phyloP scores from a whole-genome alignment of 1,284 basidiomycete species.

The Melampsora larici-populina region DNA sequence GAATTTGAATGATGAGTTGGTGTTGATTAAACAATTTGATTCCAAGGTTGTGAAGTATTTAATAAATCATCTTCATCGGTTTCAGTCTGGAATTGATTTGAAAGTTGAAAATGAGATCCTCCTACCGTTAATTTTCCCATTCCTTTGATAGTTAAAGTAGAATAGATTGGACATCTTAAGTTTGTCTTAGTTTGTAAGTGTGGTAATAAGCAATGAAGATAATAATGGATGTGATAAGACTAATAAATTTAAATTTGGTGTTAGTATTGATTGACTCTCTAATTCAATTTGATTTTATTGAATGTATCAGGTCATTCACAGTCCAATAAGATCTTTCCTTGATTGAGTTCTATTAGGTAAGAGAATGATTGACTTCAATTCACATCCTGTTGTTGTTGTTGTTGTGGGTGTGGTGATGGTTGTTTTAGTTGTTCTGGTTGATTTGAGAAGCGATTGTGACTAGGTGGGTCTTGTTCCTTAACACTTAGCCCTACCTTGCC shows the following conservation, averaged over 20 bases:
- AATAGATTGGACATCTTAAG: conserved; percentile 84
- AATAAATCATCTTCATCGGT: too few species aligned
- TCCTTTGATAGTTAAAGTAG: conserved; percentile 90
- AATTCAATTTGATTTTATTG: conserved; percentile 6
- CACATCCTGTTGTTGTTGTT: too few species aligned
- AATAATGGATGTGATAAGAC: conserved; percentile 90
- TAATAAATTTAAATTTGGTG: conserved; percentile 75
- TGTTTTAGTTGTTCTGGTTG: too few species aligned
- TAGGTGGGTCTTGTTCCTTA: too few species aligned
- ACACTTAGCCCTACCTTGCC: too few species aligned
- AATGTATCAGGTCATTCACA: conserved; percentile 17
- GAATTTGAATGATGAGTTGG: conserved; percentile 39
- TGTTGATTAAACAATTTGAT: conserved; percentile 51
- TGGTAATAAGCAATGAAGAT: too few species aligned
- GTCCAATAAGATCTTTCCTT: too few species aligned
- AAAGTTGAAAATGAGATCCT: conserved; percentile 50
- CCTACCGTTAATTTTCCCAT: conserved; percentile 79
- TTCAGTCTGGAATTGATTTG: conserved; percentile 76
- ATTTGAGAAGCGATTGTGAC: too few species aligned
- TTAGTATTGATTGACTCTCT: conserved; percentile 28
- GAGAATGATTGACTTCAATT: too few species aligned
- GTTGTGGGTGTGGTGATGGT: too few species aligned
- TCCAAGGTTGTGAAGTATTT: too few species aligned
- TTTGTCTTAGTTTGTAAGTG: conserved; percentile 77
- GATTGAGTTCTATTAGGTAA: too few species aligned